Evolutionary conservation across 371 early-diverging fungal species (phyloP), one percentile per base, ranked within the genome.

Genomic region (Syncephalastrum contaminatum): DNA sequence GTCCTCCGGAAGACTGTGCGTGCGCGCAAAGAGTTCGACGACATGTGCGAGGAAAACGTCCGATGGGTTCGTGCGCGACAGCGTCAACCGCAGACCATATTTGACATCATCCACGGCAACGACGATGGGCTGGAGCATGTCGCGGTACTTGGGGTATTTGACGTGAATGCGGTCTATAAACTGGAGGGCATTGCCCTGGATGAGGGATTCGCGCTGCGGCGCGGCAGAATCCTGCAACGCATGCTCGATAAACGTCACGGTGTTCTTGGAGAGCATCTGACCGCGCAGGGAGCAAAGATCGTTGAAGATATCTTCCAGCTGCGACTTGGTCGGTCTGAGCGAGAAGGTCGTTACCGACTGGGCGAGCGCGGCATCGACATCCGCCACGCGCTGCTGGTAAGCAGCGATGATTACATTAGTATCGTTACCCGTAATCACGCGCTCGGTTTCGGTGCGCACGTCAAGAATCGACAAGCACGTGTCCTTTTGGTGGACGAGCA

Each of bases 51-150:
- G 51, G 40, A 70, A 72, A 14, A 52, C 59, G 39, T 72, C 69
- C 0, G 62, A 61, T n/a, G 64, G 49, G 46, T 63, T 62, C 20
- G 58, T 54, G 14, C 69, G 66, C 20, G 72, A 66, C 3, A 81
- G 68, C 48, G 86, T 58, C 42, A 88, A 62, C 12, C 89, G 80
- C 15, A 94, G 49, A 54, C 93, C 95, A 65, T 85, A 88, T 64
- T 90, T 88, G 67, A 94, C 61, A 56, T 90, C 87, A 56, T 87
- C 84, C 1, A 93, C 71, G 6, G 87, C 85, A 4, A 87, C 70
- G 27, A 81, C 65, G 20, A 89, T 56, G 4, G 95, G 95, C 42
- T 88, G 89, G 0, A 90, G 67, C 16, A 95, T 79, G 69, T 95
- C 95, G 18, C 81, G 70, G 65, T 90, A 93, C 52, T 80, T 53